Percentiles rank a stretch among this genome's conserved stretches.
Conservation (phyloP, 1,139 yeast genomes). For the Debaryomyces sp. region DNA sequence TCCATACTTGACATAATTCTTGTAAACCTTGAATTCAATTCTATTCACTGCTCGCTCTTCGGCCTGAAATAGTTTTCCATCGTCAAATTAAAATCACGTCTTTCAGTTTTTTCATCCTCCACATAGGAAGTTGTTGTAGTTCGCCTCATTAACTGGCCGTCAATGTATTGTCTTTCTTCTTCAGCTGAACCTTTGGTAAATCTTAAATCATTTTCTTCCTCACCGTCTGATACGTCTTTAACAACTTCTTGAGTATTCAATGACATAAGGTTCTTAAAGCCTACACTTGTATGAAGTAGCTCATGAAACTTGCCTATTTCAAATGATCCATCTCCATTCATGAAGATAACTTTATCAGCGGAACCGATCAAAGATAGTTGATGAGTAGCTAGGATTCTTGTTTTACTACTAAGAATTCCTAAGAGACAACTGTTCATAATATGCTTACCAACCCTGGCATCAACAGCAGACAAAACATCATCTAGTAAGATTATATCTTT, state of each 20-base stretch:
- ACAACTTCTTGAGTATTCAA: conserved; percentile 22
- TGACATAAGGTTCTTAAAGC: conserved; percentile 17
- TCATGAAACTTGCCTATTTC: conserved; percentile 62
- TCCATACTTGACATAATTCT: conserved; percentile 57
- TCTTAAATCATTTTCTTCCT: conserved; percentile 11
- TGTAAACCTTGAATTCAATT: conserved; percentile 32
- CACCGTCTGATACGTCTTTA: conserved; percentile 25
- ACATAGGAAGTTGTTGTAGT: conserved; percentile 4
- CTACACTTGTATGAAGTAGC: conserved; percentile 42
- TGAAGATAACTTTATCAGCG: conserved; percentile 59
- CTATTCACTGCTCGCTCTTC: conserved; percentile 46
- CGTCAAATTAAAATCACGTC: conserved; percentile 19
- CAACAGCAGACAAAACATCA: conserved; percentile 90
- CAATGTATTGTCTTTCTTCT: conserved; percentile 15
- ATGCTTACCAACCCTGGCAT: conserved; percentile 85
- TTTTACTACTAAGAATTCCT: conserved; percentile 47
- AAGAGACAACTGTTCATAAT: conserved; percentile 58
- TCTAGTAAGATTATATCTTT: conserved; percentile 70
- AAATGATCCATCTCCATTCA: conserved; percentile 37
- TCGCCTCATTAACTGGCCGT: conserved; percentile 23
- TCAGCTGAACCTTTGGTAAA: conserved; percentile 9
- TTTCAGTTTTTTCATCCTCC: conserved; percentile 25
- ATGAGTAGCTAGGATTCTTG: conserved; percentile 80
- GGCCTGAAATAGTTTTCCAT: conserved; percentile 34
- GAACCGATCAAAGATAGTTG: conserved; percentile 36